A percentile compares a stretch with the other conserved stretches of the same genome.
phyloP scores from a whole-genome alignment of 75 land plant genomes.

The Sequoia sempervirens region DNA sequence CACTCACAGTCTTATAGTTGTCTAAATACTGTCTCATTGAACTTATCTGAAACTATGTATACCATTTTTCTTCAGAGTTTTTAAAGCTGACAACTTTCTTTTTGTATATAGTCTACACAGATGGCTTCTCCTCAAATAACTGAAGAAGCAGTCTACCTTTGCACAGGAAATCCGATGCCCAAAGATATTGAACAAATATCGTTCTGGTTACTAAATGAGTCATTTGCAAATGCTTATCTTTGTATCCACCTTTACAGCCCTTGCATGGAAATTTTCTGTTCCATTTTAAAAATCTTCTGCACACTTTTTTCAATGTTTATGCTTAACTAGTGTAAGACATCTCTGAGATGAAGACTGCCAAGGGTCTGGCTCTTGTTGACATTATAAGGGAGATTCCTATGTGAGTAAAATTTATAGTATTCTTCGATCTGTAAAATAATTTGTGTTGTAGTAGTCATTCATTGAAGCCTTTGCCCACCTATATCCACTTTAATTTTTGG shows the following conservation, averaged over 20 bases:
- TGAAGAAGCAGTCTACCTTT: constrained; percentile 92
- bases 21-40: not conserved
- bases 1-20: not conserved
- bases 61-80: not conserved
- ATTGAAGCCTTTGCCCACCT: not conserved
- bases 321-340: constrained; percentile 45
- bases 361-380: constrained; percentile 91
- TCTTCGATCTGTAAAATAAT: not conserved
- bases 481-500: not conserved
- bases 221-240: constrained; percentile 52
- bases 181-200: constrained; percentile 90
- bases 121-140: constrained; percentile 88
- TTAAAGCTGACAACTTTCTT: not conserved
- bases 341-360: constrained; percentile 73
- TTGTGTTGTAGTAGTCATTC: not conserved
- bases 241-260: constrained; percentile 40
- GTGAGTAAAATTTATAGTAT: constrained; percentile 31
- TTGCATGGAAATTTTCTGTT: not conserved
- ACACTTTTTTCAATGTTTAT: not conserved
- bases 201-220: constrained; percentile 87
- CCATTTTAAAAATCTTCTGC: not conserved
- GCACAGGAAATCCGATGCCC: constrained; percentile 98
- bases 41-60: not conserved
- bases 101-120: constrained; percentile 78
- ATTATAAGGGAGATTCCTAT: constrained; percentile 84